A percentile compares a stretch with the other conserved stretches of the same genome.
phyloP scores from a whole-genome alignment of 2,329 filamentous ascomycete genomes.

The Alternaria triticimaculans region DNA sequence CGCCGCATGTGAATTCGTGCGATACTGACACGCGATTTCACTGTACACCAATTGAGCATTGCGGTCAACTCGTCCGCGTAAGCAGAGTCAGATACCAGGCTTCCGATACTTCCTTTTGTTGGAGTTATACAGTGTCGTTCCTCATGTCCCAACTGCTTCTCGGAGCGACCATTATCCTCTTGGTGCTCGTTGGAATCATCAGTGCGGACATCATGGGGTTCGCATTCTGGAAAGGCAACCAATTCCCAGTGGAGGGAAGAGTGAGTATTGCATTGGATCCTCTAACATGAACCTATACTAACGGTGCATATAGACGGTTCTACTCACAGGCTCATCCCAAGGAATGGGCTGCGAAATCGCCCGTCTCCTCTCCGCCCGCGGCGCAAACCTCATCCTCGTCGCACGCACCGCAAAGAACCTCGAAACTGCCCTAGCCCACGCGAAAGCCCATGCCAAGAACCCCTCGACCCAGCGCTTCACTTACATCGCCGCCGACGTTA shows the following conservation, averaged over 20 bases:
- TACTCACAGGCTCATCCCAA: conserved; percentile 91
- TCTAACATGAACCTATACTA: background rate
- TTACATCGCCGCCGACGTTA: conserved; percentile 83
- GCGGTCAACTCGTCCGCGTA: background rate
- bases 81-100: background rate
- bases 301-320: conserved; percentile 68
- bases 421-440: conserved; percentile 68
- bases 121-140: background rate
- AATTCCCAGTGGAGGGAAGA: conserved; percentile 84
- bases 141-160: conserved; percentile 48
- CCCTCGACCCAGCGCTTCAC: conserved; percentile 77
- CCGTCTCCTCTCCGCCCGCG: conserved; percentile 76
- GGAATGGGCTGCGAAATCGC: conserved; percentile 85
- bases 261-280: conserved; percentile 55
- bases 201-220: conserved; percentile 68
- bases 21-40: background rate
- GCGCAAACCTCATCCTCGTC: conserved; percentile 85
- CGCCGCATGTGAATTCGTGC: background rate
- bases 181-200: conserved; percentile 46
- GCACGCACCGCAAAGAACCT: conserved; percentile 80
- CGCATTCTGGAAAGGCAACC: conserved; percentile 68
- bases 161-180: conserved; percentile 44
- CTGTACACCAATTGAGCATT: background rate
- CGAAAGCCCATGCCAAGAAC: conserved; percentile 72
- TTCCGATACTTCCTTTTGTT: background rate